Evolutionary conservation across 768 basidiomycete species (phyloP), one percentile per base, ranked within the genome.

Genomic region (Phylloporus sp.): DNA sequence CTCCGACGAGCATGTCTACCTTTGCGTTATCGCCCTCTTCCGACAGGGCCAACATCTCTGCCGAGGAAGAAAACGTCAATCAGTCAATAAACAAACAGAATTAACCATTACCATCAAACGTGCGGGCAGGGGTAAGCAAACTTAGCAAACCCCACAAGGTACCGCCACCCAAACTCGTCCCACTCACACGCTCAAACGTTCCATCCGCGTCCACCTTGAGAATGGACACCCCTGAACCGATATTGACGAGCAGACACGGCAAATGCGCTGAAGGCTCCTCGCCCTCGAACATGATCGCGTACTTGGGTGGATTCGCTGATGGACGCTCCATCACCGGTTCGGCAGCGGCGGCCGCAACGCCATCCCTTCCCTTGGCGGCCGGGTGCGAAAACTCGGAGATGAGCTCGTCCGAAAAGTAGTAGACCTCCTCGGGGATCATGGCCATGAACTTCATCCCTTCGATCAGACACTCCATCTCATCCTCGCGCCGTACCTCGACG

Each of bases 401-500:
- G 60, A 97, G 83, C 72, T 97, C 90, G 71, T 99, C 95, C 48
- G 94, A 97, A 73, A 97, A 98, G 78, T 86, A 97, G 73, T 98
- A 99, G 26, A 91, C 95, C 73, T 99, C 97, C 71, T 93, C 86
- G 29, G 95, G 95, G 54, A 99, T 95, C 68, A 89, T 85, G 31
- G 88, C 88, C 69, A 98, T 88, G 73, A 99, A 99, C 70, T 91
- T 89, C 66, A 99, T 77, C 26, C 97, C 97, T 61, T 92, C 87
- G 59, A 97, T 98, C 65, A 98, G 72, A 63, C 97, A 97, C 73
- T 92, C 95, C 97, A 99, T 98, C 79, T 99, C 97, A 68, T 98
- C 97, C 71, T 98, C 95, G 50, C 87, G 72, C 54, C 76, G 74
- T 38, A 97, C 92, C 64, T 95, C 92, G 45, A 98, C 91, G 24